Evolutionary conservation across 1,139 yeast genomes (phyloP).

Genomic region (Hemisphaericaspora subhashii): DNA sequence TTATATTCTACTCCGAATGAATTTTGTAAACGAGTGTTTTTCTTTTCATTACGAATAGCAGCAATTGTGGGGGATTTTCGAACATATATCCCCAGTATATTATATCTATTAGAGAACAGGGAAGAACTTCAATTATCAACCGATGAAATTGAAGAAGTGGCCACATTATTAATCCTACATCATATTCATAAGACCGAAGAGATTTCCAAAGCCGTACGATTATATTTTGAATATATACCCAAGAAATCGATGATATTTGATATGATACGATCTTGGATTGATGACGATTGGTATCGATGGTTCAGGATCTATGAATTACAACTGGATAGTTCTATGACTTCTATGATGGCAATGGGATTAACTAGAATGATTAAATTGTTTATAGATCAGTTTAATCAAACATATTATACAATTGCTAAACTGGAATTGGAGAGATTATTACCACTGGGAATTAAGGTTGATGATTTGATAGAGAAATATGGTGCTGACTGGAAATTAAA

Average conservation of each 20-base stretch:
- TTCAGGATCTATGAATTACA: slow-evolving; percentile 22
- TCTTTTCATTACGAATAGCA: slow-evolving; percentile 50
- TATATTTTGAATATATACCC: slow-evolving; percentile 30
- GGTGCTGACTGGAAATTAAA: slow-evolving; percentile 29
- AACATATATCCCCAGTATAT: slow-evolving; percentile 56
- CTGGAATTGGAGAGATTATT: slow-evolving; percentile 24
- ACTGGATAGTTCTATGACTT: neutral
- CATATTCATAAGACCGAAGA: slow-evolving; percentile 46
- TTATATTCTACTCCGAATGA: slow-evolving; percentile 35
- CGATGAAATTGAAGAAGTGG: slow-evolving; percentile 40
- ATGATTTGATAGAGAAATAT: slow-evolving; percentile 20
- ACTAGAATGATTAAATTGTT: slow-evolving; percentile 29
- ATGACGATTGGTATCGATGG: slow-evolving; percentile 45
- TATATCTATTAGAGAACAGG: slow-evolving; percentile 31
- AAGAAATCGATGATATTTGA: slow-evolving; percentile 21
- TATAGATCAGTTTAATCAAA: slow-evolving; percentile 27
- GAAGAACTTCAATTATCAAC: slow-evolving; percentile 9
- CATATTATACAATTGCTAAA: slow-evolving; percentile 36
- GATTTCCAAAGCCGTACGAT: slow-evolving; percentile 32
- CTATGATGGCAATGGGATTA: slow-evolving; percentile 46
- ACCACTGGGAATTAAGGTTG: slow-evolving; percentile 28
- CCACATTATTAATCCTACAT: slow-evolving; percentile 45
- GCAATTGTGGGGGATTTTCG: slow-evolving; percentile 52
- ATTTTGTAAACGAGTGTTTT: slow-evolving; percentile 48
- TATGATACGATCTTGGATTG: slow-evolving; percentile 37